Evolutionary conservation across 2,329 filamentous ascomycete species (phyloP), one percentile per base, ranked within the genome.

Genomic region (Aspergillus chevalieri): DNA sequence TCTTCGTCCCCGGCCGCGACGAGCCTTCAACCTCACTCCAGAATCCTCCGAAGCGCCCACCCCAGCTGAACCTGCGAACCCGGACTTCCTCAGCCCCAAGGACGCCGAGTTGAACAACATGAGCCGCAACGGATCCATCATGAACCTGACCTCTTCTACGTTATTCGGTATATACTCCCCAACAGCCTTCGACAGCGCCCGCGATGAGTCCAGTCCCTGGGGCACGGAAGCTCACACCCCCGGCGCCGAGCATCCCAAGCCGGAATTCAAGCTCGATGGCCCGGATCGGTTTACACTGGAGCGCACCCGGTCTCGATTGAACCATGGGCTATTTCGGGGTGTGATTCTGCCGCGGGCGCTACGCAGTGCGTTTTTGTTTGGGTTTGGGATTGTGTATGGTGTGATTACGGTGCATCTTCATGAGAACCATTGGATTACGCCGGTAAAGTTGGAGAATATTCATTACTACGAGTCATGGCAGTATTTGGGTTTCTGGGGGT

Each of bases 151-250:
- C 3, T 85, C 87, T 8, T 91, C 89, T 2, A 95, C 93, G 0
- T 80, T 98, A 4, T 87, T 86, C 58, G 92, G 93, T 48, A 98
- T 98, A 62, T 98, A 95, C 74, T 84, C 84, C 9, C 83, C 83
- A 6, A 81, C 81, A 1, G 78, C 79, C 28, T 79, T 80, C 50
- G 74, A 79, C 42, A 70, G 55, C 71, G 78, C 57, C 68, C 75
- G 61, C 51, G 81, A 82, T 56, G 83, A 84, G 53, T 69, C 77
- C 48, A 90, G 86, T 9, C 89, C 89, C 2, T 93, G 86, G 85
- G 88, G 86, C 21, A 87, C 84, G 0, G 89, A 88, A 33, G 81
- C 86, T 28, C 81, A 87, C 64, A 88, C 86, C 0, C 87, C 87
- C 4, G 22, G 67, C 70, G 34, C 71, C 66, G 65, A 71, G 53